phyloP scores from a whole-genome alignment of 2,329 filamentous ascomycete genomes.

The Hypomyces perniciosus region DNA sequence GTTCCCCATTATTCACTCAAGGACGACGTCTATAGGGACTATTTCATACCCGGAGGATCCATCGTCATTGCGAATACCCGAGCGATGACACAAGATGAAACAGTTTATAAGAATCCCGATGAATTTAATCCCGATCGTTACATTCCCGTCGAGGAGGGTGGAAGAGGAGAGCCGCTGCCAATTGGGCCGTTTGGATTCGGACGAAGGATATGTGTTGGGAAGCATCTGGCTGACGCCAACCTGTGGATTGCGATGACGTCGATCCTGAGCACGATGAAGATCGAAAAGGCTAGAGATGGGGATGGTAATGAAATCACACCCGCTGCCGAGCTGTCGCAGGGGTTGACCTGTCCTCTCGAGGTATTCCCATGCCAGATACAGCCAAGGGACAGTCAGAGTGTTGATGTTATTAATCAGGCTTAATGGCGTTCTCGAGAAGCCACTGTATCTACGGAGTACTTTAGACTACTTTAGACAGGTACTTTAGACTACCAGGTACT shows the following conservation, averaged over 20 bases:
- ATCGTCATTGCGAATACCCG: constrained; percentile 37
- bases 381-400: constrained; percentile 18
- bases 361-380: constrained; percentile 20
- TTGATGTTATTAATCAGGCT: constrained; percentile 5
- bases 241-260: constrained; percentile 36
- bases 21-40: constrained; percentile 52
- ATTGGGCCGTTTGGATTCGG: constrained; percentile 48
- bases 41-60: constrained; percentile 51
- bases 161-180: constrained; percentile 39
- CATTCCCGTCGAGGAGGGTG: constrained; percentile 28
- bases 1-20: constrained; percentile 49
- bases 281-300: constrained; percentile 27
- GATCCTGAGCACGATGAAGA: constrained; percentile 33
- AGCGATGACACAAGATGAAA: constrained; percentile 38
- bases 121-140: constrained; percentile 43
- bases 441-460: too few species aligned
- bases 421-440: too few species aligned
- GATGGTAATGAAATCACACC: constrained; percentile 31
- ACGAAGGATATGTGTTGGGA: constrained; percentile 43
- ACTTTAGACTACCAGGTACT: too few species aligned
- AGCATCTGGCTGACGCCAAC: constrained; percentile 41
- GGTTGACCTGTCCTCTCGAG: constrained; percentile 23
- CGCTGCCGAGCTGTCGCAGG: constrained; percentile 20
- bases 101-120: constrained; percentile 35
- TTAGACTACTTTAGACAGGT: too few species aligned